Conservation (phyloP, 192 early-diverging fungal genomes). For the Obelidium mucronatum region DNA sequence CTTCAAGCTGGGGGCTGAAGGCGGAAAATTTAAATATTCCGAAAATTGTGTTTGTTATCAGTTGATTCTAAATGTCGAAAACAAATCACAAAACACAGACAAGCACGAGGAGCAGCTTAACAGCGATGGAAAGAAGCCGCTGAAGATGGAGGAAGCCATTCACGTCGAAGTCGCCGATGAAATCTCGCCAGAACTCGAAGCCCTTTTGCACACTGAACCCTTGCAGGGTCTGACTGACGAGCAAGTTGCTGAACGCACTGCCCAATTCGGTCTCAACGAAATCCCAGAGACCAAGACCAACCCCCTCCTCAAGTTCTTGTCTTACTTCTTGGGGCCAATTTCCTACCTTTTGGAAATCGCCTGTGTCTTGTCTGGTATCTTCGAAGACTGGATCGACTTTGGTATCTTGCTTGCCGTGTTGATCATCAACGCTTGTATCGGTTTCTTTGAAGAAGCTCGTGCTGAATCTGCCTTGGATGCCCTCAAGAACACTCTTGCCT, state of each 20-base stretch:
- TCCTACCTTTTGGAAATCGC: conserved; percentile 91
- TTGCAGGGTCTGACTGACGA: conserved; percentile 72
- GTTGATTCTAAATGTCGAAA: too few species aligned
- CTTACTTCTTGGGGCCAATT: conserved; percentile 90
- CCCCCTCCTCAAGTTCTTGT: conserved; percentile 83
- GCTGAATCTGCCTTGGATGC: conserved; percentile 94
- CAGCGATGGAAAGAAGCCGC: conserved; percentile 29
- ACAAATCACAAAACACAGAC: background rate
- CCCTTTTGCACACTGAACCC: conserved; percentile 80
- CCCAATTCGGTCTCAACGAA: conserved; percentile 78
- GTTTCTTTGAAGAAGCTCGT: conserved; percentile 92
- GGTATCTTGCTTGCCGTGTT: conserved; percentile 88
- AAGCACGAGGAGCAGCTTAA: conserved; percentile 17
- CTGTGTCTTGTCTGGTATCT: conserved; percentile 80
- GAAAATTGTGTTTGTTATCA: too few species aligned
- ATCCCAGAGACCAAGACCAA: conserved; percentile 84
- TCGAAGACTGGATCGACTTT: conserved; percentile 87
- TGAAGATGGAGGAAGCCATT: conserved; percentile 43
- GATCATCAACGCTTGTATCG: conserved; percentile 89
- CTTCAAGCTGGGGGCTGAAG: too few species aligned
- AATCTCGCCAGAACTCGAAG: conserved; percentile 43
- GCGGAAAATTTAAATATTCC: too few species aligned
- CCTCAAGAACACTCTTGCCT: conserved; percentile 90
- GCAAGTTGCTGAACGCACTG: conserved; percentile 76
- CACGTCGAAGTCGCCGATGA: conserved; percentile 50